Conservation (phyloP, 1,284 basidiomycete species). For the Apiotrichum gamsii region DNA sequence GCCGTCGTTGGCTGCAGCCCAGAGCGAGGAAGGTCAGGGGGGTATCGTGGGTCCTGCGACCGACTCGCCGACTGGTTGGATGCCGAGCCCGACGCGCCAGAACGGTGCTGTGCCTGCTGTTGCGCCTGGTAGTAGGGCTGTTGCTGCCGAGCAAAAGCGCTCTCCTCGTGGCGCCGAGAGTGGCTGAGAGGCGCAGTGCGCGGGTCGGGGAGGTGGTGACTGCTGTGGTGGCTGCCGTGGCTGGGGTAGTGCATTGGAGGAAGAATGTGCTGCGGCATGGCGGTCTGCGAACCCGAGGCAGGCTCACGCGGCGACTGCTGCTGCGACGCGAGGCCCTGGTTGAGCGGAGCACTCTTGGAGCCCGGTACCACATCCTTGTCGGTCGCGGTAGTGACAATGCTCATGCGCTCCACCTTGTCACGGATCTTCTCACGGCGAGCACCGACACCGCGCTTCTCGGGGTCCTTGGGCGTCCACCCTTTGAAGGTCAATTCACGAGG, state of each 20-base stretch:
- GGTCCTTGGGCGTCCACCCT: slow-evolving; percentile 39
- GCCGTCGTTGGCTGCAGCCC: slow-evolving; percentile 11
- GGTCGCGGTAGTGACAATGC: slow-evolving; percentile 30
- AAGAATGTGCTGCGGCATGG: slow-evolving; percentile 32
- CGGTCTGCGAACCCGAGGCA: slow-evolving; percentile 34
- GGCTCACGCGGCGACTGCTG: slow-evolving; percentile 38
- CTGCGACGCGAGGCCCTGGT: slow-evolving; percentile 35
- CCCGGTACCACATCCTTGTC: slow-evolving; percentile 38
- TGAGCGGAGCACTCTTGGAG: slow-evolving; percentile 42
- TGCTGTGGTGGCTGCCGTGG: slow-evolving; percentile 9
- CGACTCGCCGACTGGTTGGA: slow-evolving; percentile 1
- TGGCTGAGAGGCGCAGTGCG: slow-evolving; percentile 31
- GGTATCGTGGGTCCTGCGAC: slow-evolving; percentile 8
- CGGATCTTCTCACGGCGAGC: slow-evolving; percentile 40
- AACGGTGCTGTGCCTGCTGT: slow-evolving; percentile 8
- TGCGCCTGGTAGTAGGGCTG: slow-evolving; percentile 20
- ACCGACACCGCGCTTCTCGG: slow-evolving; percentile 31
- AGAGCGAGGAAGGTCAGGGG: slow-evolving; percentile 6
- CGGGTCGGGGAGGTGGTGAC: slow-evolving; percentile 30
- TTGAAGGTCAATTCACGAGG: slow-evolving; percentile 43
- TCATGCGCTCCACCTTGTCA: slow-evolving; percentile 43
- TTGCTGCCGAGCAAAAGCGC: slow-evolving; percentile 35
- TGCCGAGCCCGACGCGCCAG: slow-evolving; percentile 3
- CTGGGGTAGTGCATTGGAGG: slow-evolving; percentile 22
- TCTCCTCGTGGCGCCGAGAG: slow-evolving; percentile 25